Conservation (phyloP, 257 asterid genomes). For the Primulina eburnea region DNA sequence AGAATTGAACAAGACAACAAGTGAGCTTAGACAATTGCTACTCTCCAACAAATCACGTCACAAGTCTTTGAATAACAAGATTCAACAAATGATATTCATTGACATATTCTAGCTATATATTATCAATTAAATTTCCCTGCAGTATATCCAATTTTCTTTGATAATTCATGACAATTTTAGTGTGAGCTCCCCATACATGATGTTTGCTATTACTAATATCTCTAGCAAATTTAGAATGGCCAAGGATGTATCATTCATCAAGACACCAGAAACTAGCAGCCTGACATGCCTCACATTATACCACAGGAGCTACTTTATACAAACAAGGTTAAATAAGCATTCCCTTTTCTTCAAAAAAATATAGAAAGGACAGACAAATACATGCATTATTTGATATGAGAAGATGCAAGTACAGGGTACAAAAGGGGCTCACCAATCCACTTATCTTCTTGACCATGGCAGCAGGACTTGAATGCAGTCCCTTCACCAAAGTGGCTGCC, state of each 20-base stretch:
- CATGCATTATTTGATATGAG: constrained; percentile 13
- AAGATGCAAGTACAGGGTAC: constrained; percentile 12
- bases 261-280: neutral
- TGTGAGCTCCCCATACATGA: neutral
- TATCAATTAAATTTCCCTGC: neutral
- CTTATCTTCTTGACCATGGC: constrained; percentile 80
- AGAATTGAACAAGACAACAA: too few species aligned
- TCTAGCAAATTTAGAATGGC: neutral
- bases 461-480: constrained; percentile 67
- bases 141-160: neutral
- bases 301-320: neutral
- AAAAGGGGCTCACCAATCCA: constrained; percentile 63
- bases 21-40: neutral
- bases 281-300: neutral
- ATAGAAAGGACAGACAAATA: constrained; percentile 11
- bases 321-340: neutral
- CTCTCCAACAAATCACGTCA: neutral
- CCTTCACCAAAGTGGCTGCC: constrained; percentile 68
- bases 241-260: neutral
- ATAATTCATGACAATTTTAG: too few species aligned
- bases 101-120: neutral
- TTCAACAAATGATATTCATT: neutral
- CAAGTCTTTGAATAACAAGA: neutral
- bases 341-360: neutral
- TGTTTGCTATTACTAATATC: neutral